Base-by-base conservation (phyloP, 306 rosid species). In the Purshia tridentata region DNA sequence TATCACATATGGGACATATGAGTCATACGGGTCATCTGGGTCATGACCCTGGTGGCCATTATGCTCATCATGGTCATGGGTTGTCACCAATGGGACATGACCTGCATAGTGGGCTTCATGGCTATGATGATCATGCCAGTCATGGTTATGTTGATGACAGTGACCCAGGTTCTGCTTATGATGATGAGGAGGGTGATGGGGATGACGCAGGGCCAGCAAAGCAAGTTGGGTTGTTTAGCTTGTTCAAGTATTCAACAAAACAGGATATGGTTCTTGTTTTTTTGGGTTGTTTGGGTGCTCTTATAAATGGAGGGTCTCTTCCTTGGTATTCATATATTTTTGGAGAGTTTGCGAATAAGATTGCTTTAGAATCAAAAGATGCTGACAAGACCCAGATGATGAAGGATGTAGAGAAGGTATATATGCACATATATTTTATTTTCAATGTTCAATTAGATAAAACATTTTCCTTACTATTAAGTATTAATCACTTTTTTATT, bases 261-360 rank as follows among this genome's bases (percentile, higher is more conserved):
- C 82, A 79, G 93, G 97, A 93, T 78, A 77, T 84, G 70, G 64
- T 89, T 69, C 88, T 93, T n/a, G 87, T 93, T 71, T 58, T 91
- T 56, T 65, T 93, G 76, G 98, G 98, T 0, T 89, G 98, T 76
- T n/a, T 91, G 42, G 98, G 97, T 59, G 96, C 97, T 46, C 83
- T 91, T 58, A 84, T 93, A 45, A 89, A 93, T 78, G 96, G 98
- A 19, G 98, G 97, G 15, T 84, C 98, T 71, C 97, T 91, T 75
- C 98, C 97, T 70, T 88, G 78, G 78, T 93, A 86, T 78, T 93
- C 98, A 48, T 80, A 55, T 81, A 83, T 93, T 71, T 91, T 89
- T 50, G 98, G 98, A 14, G 7, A 74, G n/a, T 80, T 91, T 77
- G 91, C 85, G 58, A 85, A 82, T 53, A 88, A 89, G 83, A 84